phyloP scores from a whole-genome alignment of 2,329 filamentous ascomycete genomes.

The Fusarium sulawesiense region DNA sequence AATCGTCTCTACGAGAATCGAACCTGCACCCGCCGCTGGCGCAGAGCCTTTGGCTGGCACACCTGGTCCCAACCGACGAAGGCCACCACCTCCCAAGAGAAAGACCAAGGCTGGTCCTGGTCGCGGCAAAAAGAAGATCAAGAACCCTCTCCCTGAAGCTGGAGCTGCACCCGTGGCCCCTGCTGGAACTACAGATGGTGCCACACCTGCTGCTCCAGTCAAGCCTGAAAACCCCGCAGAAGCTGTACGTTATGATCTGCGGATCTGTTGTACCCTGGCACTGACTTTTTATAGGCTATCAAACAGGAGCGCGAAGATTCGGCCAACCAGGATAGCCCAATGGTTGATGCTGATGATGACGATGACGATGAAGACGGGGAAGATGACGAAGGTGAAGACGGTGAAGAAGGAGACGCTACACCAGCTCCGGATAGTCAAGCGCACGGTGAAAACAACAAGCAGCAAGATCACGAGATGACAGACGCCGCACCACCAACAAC shows the following conservation, averaged over 20 bases:
- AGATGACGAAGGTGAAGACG: slow-evolving; percentile 61
- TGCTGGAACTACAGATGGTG: slow-evolving; percentile 52
- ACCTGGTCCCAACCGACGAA: slow-evolving; percentile 63
- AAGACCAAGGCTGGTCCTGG: slow-evolving; percentile 82
- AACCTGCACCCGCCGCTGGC: slow-evolving; percentile 56
- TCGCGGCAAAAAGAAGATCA: slow-evolving; percentile 83
- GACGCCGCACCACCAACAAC: slow-evolving; percentile 49
- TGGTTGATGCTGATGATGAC: slow-evolving; percentile 64
- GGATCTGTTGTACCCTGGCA: neutral
- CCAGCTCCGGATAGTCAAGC: slow-evolving; percentile 44
- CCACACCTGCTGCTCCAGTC: slow-evolving; percentile 52
- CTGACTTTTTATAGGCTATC: slow-evolving; percentile 50
- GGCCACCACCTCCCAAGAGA: slow-evolving; percentile 81
- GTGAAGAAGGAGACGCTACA: slow-evolving; percentile 58
- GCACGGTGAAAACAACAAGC: slow-evolving; percentile 47
- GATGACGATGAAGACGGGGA: slow-evolving; percentile 61
- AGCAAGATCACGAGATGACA: slow-evolving; percentile 54
- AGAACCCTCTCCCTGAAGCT: slow-evolving; percentile 57
- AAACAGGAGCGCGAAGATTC: slow-evolving; percentile 59
- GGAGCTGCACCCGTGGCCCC: slow-evolving; percentile 51
- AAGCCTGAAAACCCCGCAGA: slow-evolving; percentile 54
- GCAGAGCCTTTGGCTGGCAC: slow-evolving; percentile 64
- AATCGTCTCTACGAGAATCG: slow-evolving; percentile 72
- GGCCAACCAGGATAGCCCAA: slow-evolving; percentile 63
- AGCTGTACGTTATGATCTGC: slow-evolving; percentile 40